Percentiles rank a stretch among this genome's conserved stretches.
Conservation (phyloP, 192 early-diverging fungal genomes). For the Dissophora ornata region DNA sequence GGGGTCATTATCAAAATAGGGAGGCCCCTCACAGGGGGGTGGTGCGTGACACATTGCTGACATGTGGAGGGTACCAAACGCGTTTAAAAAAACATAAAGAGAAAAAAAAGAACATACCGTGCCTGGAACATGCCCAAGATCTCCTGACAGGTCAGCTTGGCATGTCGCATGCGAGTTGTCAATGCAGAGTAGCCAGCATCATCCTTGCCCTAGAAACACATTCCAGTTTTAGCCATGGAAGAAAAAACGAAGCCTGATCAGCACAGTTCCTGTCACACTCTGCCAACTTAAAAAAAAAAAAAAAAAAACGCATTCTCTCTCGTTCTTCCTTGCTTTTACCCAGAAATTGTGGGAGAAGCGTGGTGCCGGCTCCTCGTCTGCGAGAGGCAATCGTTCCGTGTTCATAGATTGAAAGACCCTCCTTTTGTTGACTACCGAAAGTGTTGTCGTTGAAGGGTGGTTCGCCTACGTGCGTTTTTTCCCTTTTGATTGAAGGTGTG, state of each 20-base stretch:
- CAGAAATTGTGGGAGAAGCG: constrained; percentile 48
- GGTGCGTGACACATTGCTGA: constrained; percentile 1
- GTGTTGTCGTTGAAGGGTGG: not conserved
- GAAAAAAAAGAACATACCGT: constrained; percentile 45
- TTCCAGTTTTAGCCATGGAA: too few species aligned
- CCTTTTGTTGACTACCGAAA: too few species aligned
- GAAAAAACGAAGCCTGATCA: too few species aligned
- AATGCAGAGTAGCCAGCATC: constrained; percentile 77
- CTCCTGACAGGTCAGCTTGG: constrained; percentile 77
- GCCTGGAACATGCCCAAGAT: constrained; percentile 68
- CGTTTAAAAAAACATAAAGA: not conserved
- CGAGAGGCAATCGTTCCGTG: constrained; percentile 10
- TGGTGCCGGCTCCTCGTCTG: constrained; percentile 7
- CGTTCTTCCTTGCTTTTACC: constrained; percentile 14
- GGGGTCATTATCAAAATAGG: too few species aligned
- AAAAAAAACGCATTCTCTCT: not conserved
- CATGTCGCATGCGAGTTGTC: constrained; percentile 72
- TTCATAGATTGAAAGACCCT: too few species aligned
- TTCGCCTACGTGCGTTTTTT: too few species aligned
- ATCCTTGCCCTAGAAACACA: constrained; percentile 75
- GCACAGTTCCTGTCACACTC: not conserved
- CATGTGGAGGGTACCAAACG: not conserved
- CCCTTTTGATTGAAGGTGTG: too few species aligned
- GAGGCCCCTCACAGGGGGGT: too few species aligned
- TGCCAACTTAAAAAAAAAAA: not conserved